phyloP scores from a whole-genome alignment of 2,329 filamentous ascomycete genomes.

The Lomentospora prolificans region DNA sequence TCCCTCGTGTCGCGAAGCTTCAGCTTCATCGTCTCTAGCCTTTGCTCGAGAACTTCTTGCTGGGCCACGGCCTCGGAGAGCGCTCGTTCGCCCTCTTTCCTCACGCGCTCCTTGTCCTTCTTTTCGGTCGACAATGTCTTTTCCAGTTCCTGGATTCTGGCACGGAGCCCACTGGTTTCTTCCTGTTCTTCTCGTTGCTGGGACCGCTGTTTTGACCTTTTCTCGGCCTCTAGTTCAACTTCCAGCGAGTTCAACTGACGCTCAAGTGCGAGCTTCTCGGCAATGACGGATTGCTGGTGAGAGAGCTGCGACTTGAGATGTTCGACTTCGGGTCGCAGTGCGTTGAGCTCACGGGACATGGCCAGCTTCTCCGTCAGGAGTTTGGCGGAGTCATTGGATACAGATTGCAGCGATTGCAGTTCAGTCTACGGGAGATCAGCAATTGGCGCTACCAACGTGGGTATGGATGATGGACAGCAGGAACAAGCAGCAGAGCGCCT shows the following conservation, averaged over 20 bases:
- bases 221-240: constrained; percentile 75
- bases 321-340: constrained; percentile 45
- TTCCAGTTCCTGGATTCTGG: constrained; percentile 25
- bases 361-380: constrained; percentile 50
- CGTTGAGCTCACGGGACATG: constrained; percentile 39
- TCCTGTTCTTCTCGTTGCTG: constrained; percentile 24
- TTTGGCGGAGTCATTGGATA: constrained; percentile 61
- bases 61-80: constrained; percentile 51
- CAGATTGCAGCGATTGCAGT: constrained; percentile 55
- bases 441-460: not conserved
- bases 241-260: constrained; percentile 68
- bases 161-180: constrained; percentile 31
- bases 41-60: constrained; percentile 57
- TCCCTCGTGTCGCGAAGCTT: constrained; percentile 58
- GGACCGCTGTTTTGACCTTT: constrained; percentile 23
- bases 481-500: no score
- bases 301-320: constrained; percentile 44
- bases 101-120: constrained; percentile 35
- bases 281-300: constrained; percentile 56
- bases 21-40: constrained; percentile 56
- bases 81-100: constrained; percentile 39
- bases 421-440: constrained; percentile 48
- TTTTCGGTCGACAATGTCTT: constrained; percentile 29
- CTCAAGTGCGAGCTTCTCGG: constrained; percentile 72
- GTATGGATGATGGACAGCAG: not conserved